These are phyloP conservation scores for Wickerhamomyces bisporus DNA, from an alignment of 805 yeast genomes.

Conservation along the genomic window DNA sequence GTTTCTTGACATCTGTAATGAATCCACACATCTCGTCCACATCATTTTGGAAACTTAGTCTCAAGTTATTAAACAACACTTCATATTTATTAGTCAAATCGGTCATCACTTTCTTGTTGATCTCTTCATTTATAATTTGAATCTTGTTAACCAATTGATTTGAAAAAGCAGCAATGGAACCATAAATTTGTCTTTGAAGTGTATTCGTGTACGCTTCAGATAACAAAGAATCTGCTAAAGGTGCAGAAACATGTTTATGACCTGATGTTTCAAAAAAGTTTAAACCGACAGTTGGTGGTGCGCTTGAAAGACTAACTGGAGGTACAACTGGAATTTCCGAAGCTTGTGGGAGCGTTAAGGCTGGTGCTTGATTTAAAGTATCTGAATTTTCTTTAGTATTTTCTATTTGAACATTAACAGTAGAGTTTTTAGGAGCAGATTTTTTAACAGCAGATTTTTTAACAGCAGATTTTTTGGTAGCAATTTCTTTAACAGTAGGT, in stretches of 20 bases:
- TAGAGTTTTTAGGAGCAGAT: no score
- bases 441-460: no score
- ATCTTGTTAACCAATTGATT: conserved; percentile 30
- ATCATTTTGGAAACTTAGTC: conserved; percentile 29
- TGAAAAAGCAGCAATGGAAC: conserved; percentile 30
- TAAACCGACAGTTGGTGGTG: no score
- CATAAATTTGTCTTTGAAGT: conserved; percentile 31
- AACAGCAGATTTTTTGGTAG: no score
- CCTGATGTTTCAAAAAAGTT: not conserved
- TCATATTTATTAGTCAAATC: conserved; percentile 33
- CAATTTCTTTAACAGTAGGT: conserved; percentile 12
- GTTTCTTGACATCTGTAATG: conserved; percentile 29
- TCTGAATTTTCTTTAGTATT: no score
- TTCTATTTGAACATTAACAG: no score
- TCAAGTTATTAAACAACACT: conserved; percentile 26
- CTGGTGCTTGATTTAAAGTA: no score
- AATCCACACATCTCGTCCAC: conserved; percentile 32
- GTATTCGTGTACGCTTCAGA: conserved; percentile 30
- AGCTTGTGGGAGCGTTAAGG: no score
- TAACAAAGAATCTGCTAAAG: conserved; percentile 8
- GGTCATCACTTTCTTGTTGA: conserved; percentile 29
- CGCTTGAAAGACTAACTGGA: no score
- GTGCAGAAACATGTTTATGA: conserved; percentile 6
- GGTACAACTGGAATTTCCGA: no score
- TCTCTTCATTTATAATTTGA: conserved; percentile 30